Conservation (phyloP, 225 moss, liverwort and hornwort genomes). For the Physcomitrellopsis africana region DNA sequence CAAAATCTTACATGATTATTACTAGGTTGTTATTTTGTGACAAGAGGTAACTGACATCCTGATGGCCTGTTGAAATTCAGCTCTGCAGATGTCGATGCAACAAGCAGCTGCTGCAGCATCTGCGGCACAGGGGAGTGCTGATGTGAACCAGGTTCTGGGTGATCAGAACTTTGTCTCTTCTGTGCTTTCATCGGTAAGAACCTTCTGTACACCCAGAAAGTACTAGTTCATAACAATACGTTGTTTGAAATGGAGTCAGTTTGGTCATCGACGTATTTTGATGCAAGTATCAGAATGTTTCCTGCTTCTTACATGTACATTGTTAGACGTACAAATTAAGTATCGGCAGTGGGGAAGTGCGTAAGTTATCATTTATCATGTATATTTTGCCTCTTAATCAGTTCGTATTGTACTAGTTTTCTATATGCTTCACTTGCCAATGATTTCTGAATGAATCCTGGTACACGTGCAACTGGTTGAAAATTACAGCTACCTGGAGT, state of each 20-base stretch:
- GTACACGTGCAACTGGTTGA: conserved; percentile 13
- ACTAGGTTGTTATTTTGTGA: not conserved
- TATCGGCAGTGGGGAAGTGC: too few species aligned
- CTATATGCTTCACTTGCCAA: not conserved
- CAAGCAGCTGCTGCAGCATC: conserved; percentile 74
- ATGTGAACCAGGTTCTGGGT: conserved; percentile 86
- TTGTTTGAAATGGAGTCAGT: not conserved
- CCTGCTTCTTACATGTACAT: too few species aligned
- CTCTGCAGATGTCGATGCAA: conserved; percentile 97
- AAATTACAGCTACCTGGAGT: conserved; percentile 89
- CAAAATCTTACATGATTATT: not conserved
- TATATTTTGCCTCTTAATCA: too few species aligned
- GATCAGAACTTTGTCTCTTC: conserved; percentile 97
- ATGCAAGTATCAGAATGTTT: not conserved
- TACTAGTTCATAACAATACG: not conserved
- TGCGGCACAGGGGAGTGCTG: conserved; percentile 66
- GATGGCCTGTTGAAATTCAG: conserved; percentile 47
- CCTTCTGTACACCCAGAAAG: not conserved
- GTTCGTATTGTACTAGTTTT: not conserved
- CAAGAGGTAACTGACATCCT: not conserved
- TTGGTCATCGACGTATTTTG: not conserved
- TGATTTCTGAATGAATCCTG: not conserved
- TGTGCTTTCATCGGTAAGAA: conserved; percentile 81
- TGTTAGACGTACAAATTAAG: too few species aligned
- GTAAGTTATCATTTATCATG: too few species aligned